Evolutionary conservation across 768 basidiomycete genomes (phyloP), one percentile per base, ranked within the genome.

Genomic region (Trametes coccinea): DNA sequence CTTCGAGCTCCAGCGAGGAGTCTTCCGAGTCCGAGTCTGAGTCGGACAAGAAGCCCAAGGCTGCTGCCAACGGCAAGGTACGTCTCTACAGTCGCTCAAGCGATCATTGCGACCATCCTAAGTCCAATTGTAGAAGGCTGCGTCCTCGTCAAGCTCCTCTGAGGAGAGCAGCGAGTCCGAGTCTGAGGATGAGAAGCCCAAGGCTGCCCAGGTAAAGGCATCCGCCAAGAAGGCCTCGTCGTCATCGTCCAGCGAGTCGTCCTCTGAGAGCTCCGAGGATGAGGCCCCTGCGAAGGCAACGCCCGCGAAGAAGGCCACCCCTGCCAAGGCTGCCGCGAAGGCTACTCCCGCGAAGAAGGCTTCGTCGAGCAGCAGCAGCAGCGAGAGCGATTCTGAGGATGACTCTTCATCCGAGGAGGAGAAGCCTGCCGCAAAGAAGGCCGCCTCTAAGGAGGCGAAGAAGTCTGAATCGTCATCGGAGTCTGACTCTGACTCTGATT

Each of bases 41-140:
- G 22, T 59, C 61, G 44, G 84, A 84, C 43, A 84, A 86, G 69
- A 82, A 83, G 67, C 78, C 83, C 61, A 85, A 86, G 70, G 79
- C 80, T 41, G 75, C 77, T 7, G 34, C 67, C 1, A 68, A 68
- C 39, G 63, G 59, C 53, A 66, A 65, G 60, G 62, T 64, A 44
- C 40, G 70, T 71, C 13, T 41, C 9, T 8, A 3, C 44, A 54
- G 22, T 48, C 13, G 3, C 34, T 13, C 4, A 7, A 16, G 33
- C 4, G 34, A 22, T 0, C 7, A 14, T 11, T 1, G 2, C 5
- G 22, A 5, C 27, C 10, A 13, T 8, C 10, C 49, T 22, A 40
- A 3, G 50, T 2, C 10, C 8, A 10, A n/a, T 53, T 46, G n/a
- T 41, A 61, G 57, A 65, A 61, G 68, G 65, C 57, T 27, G 43